Conservation (phyloP, 352 stramenopile species). For the Globisporangium nunn region DNA sequence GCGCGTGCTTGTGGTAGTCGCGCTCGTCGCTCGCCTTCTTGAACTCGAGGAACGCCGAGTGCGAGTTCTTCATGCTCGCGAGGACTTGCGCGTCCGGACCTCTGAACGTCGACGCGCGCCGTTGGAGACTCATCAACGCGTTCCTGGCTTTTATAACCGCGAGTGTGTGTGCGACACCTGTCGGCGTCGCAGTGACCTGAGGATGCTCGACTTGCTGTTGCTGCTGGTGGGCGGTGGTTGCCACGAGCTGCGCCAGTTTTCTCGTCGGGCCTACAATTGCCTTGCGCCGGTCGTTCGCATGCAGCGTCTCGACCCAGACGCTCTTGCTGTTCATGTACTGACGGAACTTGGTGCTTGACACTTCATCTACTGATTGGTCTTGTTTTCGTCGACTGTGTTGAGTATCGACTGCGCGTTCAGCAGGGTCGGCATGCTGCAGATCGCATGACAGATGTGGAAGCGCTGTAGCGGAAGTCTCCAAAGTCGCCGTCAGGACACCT, state of each 20-base stretch:
- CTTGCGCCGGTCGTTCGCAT: constrained; percentile 32
- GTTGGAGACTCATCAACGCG: constrained; percentile 20
- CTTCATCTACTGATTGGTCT: neutral
- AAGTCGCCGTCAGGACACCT: constrained; percentile 8
- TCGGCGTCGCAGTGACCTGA: neutral
- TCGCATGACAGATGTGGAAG: neutral
- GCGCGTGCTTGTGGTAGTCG: constrained; percentile 9
- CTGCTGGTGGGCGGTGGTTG: constrained; percentile 7
- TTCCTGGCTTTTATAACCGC: constrained; percentile 21
- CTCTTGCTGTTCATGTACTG: constrained; percentile 44
- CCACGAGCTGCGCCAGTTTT: constrained; percentile 30
- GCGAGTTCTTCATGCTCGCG: constrained; percentile 35
- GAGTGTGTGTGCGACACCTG: constrained; percentile 19
- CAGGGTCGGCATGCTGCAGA: neutral
- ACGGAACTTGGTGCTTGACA: constrained; percentile 27
- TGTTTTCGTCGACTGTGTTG: neutral
- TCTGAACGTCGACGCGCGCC: neutral
- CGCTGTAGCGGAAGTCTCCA: neutral
- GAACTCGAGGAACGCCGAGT: constrained; percentile 61
- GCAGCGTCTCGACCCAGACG: constrained; percentile 22
- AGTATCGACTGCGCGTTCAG: neutral
- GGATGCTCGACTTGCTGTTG: constrained; percentile 11
- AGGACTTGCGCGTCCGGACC: constrained; percentile 1
- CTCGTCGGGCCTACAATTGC: constrained; percentile 22
- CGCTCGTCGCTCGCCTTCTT: constrained; percentile 11